A percentile compares a stretch with the other conserved stretches of the same genome.
Evolutionary conservation across 805 yeast species (phyloP).

Genomic region (Brettanomyces bruxellensis): DNA sequence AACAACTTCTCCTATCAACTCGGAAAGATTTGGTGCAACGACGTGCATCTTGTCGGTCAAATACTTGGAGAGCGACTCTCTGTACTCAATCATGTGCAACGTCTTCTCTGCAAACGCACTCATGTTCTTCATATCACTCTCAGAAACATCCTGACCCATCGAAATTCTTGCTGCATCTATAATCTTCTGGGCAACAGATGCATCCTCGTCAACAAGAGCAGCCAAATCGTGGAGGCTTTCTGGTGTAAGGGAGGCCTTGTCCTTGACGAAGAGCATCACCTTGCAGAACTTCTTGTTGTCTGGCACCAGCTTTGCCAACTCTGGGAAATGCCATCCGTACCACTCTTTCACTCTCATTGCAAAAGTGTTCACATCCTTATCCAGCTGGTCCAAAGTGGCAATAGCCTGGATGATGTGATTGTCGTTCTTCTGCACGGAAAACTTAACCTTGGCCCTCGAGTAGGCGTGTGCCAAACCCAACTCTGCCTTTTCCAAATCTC

Average conservation of each 20-base stretch:
- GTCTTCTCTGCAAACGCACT: conserved; percentile 89
- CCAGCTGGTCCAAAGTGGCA: conserved; percentile 93
- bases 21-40: conserved; percentile 95
- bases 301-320: conserved; percentile 82
- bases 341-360: conserved; percentile 97
- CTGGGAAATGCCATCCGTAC: conserved; percentile 99
- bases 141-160: conserved; percentile 98
- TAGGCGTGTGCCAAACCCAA: conserved; percentile 98
- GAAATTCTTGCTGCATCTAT: conserved; percentile 94
- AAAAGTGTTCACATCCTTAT: conserved; percentile 95
- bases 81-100: conserved; percentile 84
- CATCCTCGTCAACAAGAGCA: conserved; percentile 82
- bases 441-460: conserved; percentile 98
- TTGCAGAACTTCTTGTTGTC: conserved; percentile 84
- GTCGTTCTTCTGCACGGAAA: conserved; percentile 96
- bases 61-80: conserved; percentile 75
- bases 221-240: conserved; percentile 87
- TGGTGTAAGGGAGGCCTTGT: conserved; percentile 74
- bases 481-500: conserved; percentile 97
- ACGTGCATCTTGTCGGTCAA: conserved; percentile 93
- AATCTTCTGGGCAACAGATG: conserved; percentile 83
- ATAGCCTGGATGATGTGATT: conserved; percentile 99
- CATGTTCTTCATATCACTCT: conserved; percentile 88
- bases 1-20: conserved; percentile 96
- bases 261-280: conserved; percentile 73